These are phyloP conservation scores for Candida pseudoglaebosa DNA, from an alignment of 805 yeast species.

Conservation along the genomic window DNA sequence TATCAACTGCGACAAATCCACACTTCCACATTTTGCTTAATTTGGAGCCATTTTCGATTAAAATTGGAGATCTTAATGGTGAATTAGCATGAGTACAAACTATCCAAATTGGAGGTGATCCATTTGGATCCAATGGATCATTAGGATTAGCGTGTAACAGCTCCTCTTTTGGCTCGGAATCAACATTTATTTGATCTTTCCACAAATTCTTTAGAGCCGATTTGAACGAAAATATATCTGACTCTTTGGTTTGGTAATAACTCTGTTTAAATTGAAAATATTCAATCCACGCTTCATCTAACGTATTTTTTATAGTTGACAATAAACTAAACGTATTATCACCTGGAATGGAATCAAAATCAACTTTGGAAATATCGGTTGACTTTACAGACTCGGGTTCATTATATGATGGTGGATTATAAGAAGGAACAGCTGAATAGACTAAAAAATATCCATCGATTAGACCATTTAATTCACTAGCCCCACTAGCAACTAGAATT, in stretches of 20 bases:
- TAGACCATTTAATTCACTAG: conserved; percentile 69
- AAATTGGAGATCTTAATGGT: conserved; percentile 54
- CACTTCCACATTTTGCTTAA: conserved; percentile 61
- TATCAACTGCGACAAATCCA: conserved; percentile 63
- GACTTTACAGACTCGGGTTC: neutral
- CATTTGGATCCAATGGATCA: conserved; percentile 32
- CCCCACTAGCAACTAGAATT: conserved; percentile 71
- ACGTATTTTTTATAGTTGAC: conserved; percentile 49
- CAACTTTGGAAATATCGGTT: conserved; percentile 6
- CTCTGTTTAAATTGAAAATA: conserved; percentile 49
- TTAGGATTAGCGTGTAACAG: conserved; percentile 19
- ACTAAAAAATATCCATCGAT: conserved; percentile 72
- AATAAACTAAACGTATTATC: conserved; percentile 32
- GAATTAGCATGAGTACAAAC: conserved; percentile 62
- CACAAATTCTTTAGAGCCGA: conserved; percentile 56
- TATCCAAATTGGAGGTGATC: conserved; percentile 63
- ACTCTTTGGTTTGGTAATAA: conserved; percentile 65
- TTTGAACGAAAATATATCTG: conserved; percentile 60
- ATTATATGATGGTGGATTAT: conserved; percentile 56
- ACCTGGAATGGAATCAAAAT: conserved; percentile 11
- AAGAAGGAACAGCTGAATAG: conserved; percentile 64
- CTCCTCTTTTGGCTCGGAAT: conserved; percentile 14
- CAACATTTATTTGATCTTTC: conserved; percentile 36
- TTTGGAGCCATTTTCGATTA: conserved; percentile 54
- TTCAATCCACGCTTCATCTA: conserved; percentile 73